Conservation (phyloP, 371 early-diverging fungal genomes). For the Mortierella sp. region DNA sequence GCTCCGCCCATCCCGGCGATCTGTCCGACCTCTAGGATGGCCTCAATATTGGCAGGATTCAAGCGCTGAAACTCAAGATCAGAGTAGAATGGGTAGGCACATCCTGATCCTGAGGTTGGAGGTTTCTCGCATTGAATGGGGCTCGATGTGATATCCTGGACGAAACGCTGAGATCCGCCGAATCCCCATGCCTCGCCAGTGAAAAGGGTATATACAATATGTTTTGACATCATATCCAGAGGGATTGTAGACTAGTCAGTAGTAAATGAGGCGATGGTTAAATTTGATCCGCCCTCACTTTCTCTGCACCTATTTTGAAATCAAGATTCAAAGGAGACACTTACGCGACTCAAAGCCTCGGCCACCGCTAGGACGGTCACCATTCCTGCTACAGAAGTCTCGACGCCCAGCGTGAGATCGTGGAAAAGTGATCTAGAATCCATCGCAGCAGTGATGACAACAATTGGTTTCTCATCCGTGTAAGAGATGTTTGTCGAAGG, state of each 20-base stretch:
- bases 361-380: slow-evolving; percentile 79
- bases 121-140: slow-evolving; percentile 72
- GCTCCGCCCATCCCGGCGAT: slow-evolving; percentile 46
- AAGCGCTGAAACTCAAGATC: slow-evolving; percentile 74
- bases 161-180: slow-evolving; percentile 87
- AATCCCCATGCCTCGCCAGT: slow-evolving; percentile 83
- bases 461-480: slow-evolving; percentile 72
- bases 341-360: slow-evolving; percentile 78
- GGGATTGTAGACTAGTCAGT: slow-evolving; percentile 62
- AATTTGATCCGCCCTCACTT: not conserved
- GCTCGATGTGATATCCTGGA: slow-evolving; percentile 70
- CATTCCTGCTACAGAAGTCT: slow-evolving; percentile 69
- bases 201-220: slow-evolving; percentile 82
- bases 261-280: not conserved
- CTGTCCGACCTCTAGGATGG: slow-evolving; percentile 68
- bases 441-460: slow-evolving; percentile 75
- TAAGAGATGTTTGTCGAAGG: slow-evolving; percentile 67
- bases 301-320: not conserved
- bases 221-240: slow-evolving; percentile 65
- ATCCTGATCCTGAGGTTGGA: slow-evolving; percentile 61
- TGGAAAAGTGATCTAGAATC: slow-evolving; percentile 80
- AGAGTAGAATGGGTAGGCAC: slow-evolving; percentile 75
- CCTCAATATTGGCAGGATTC: slow-evolving; percentile 74
- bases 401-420: slow-evolving; percentile 70
- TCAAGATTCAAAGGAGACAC: not conserved